These are phyloP conservation scores for Pythium pyrilobum DNA, from an alignment of 352 stramenopile species.

Conservation along the genomic window DNA sequence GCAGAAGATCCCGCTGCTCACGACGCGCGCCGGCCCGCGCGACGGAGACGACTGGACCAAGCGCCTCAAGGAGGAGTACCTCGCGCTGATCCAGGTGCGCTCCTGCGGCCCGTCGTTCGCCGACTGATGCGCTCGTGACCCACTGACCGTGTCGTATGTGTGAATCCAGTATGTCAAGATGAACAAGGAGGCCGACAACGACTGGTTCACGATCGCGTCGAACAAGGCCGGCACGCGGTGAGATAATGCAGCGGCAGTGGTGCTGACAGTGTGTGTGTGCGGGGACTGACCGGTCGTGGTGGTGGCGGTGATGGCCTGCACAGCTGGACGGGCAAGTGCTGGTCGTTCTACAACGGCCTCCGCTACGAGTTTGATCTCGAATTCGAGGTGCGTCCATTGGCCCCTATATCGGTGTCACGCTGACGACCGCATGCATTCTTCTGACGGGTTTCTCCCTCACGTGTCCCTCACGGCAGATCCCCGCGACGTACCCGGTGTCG, in stretches of 20 bases:
- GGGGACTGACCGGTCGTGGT: neutral
- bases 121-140: neutral
- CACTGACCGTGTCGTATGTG: neutral
- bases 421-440: too few species aligned
- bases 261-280: neutral
- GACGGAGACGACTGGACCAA: conserved; percentile 78
- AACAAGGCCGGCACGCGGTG: conserved; percentile 77
- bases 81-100: conserved; percentile 71
- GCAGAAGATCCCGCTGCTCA: conserved; percentile 83
- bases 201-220: conserved; percentile 88
- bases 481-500: conserved; percentile 74
- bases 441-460: too few species aligned
- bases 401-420: too few species aligned
- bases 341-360: conserved; percentile 82
- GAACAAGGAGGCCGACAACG: conserved; percentile 88
- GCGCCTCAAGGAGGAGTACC: conserved; percentile 85
- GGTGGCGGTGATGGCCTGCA: neutral
- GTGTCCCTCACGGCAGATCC: conserved; percentile 55
- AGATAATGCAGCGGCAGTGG: neutral
- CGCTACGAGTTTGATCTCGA: conserved; percentile 85
- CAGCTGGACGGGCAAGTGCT: conserved; percentile 84
- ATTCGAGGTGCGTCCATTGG: conserved; percentile 65
- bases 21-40: conserved; percentile 65
- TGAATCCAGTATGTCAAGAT: conserved; percentile 80
- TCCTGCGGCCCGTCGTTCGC: neutral